These are phyloP conservation scores for Backusella liffmaniae DNA, from an alignment of 192 early-diverging fungal genomes.

Conservation along the genomic window DNA sequence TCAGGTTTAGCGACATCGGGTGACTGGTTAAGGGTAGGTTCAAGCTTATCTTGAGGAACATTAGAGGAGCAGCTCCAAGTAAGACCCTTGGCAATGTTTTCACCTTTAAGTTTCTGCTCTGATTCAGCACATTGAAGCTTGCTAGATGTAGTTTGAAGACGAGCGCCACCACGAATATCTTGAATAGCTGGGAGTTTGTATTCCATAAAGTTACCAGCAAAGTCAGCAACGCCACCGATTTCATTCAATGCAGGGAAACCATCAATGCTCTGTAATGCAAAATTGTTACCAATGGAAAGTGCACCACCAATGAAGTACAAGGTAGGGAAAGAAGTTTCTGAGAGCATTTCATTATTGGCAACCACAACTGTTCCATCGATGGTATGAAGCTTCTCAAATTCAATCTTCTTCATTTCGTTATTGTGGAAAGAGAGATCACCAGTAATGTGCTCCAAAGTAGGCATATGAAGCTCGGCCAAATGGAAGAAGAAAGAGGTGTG, in stretches of 20 bases:
- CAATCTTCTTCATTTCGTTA: slow-evolving; percentile 52
- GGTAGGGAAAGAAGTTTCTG: slow-evolving; percentile 52
- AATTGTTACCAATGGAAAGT: slow-evolving; percentile 68
- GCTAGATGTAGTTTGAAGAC: slow-evolving; percentile 57
- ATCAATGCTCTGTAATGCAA: slow-evolving; percentile 50
- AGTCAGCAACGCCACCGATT: slow-evolving; percentile 53
- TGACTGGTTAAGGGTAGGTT: slow-evolving; percentile 20
- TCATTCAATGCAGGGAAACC: slow-evolving; percentile 56
- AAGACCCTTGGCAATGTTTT: slow-evolving; percentile 24
- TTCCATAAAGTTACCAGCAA: slow-evolving; percentile 58
- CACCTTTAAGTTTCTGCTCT: slow-evolving; percentile 17
- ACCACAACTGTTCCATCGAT: slow-evolving; percentile 57
- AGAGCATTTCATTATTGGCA: slow-evolving; percentile 58
- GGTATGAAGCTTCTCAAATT: slow-evolving; percentile 38
- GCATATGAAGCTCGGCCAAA: slow-evolving; percentile 38
- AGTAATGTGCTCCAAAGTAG: slow-evolving; percentile 41
- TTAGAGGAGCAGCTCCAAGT: slow-evolving; percentile 21
- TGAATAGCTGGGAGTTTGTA: slow-evolving; percentile 51
- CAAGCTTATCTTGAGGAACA: slow-evolving; percentile 9
- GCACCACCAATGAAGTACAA: slow-evolving; percentile 57
- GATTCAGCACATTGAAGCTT: slow-evolving; percentile 45
- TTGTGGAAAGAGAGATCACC: slow-evolving; percentile 62
- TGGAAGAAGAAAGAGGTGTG: slow-evolving; percentile 61
- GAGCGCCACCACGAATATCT: slow-evolving; percentile 60
- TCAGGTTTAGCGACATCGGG: neutral